Evolutionary conservation across 179 eudicot species (phyloP).

Genomic region (Actinidia chinensis): DNA sequence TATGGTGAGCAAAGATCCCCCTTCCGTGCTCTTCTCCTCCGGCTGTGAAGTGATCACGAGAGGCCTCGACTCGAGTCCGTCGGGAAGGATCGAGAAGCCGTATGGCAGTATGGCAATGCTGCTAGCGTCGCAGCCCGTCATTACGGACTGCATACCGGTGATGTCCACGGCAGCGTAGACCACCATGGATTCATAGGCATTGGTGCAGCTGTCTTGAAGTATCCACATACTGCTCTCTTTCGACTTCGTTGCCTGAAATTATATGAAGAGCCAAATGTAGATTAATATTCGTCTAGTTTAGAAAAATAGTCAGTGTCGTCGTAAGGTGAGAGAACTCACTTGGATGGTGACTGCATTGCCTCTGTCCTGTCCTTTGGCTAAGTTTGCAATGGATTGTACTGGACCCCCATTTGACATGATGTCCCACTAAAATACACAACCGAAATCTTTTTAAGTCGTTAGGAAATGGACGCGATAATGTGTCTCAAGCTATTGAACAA

Average conservation of each 20-base stretch:
- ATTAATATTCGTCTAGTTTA: neutral
- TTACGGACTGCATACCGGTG: slow-evolving; percentile 66
- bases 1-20: slow-evolving; percentile 75
- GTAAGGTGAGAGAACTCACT: slow-evolving; percentile 40
- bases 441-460: neutral
- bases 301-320: neutral
- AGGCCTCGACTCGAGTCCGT: slow-evolving; percentile 79
- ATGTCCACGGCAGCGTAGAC: slow-evolving; percentile 74
- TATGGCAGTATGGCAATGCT: slow-evolving; percentile 66
- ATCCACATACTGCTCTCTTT: slow-evolving; percentile 64
- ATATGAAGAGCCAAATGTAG: neutral
- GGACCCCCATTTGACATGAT: slow-evolving; percentile 61
- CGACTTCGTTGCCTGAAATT: slow-evolving; percentile 55
- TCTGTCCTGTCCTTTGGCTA: slow-evolving; percentile 88
- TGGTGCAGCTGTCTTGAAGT: slow-evolving; percentile 81
- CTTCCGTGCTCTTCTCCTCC: slow-evolving; percentile 67
- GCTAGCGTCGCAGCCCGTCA: slow-evolving; percentile 91
- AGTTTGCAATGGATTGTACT: slow-evolving; percentile 61
- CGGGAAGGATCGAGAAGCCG: slow-evolving; percentile 86
- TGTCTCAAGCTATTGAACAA: neutral
- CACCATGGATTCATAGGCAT: slow-evolving; percentile 73
- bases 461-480: neutral
- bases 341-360: slow-evolving; percentile 85
- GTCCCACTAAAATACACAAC: slow-evolving; percentile 71
- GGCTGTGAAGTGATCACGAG: slow-evolving; percentile 62